phyloP scores from a whole-genome alignment of 1,139 yeast genomes.

The Pichia cactophila region DNA sequence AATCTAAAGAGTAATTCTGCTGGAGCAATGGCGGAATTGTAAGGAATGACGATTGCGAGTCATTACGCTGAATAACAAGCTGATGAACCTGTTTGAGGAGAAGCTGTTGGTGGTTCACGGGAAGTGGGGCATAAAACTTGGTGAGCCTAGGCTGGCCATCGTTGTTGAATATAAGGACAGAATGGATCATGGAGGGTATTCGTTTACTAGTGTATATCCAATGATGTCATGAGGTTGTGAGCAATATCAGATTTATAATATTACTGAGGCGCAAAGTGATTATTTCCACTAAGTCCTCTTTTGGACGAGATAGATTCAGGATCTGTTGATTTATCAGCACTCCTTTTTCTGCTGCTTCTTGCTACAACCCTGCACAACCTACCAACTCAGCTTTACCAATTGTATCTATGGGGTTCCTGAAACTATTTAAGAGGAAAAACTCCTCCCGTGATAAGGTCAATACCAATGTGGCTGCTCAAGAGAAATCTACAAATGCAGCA shows the following conservation, averaged over 20 bases:
- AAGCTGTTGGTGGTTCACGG: conserved; percentile 64
- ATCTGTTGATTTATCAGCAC: too few relatives aligned
- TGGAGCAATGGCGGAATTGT: conserved; percentile 66
- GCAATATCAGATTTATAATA: not conserved
- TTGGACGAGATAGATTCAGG: too few relatives aligned
- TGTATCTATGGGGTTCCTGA: conserved; percentile 17
- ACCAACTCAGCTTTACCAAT: too few relatives aligned
- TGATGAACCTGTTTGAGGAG: conserved; percentile 70
- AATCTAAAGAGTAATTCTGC: conserved; percentile 36
- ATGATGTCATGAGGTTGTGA: not conserved
- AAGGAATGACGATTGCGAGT: conserved; percentile 72
- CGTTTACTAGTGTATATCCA: too few relatives aligned
- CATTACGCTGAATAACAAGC: conserved; percentile 57
- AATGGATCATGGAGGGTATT: conserved; percentile 32
- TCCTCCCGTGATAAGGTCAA: conserved; percentile 3
- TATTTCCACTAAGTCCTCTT: not conserved
- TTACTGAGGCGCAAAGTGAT: not conserved
- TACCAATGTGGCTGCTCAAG: not conserved
- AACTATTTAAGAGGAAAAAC: conserved; percentile 15
- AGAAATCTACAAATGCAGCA: not conserved
- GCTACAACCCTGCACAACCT: too few relatives aligned
- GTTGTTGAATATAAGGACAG: conserved; percentile 31
- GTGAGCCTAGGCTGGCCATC: conserved; percentile 80
- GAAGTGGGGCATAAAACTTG: conserved; percentile 90
- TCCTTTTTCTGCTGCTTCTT: not conserved